These are phyloP conservation scores for Wickerhamiella spandovensis DNA, from an alignment of 805 yeast species.

Conservation along the genomic window DNA sequence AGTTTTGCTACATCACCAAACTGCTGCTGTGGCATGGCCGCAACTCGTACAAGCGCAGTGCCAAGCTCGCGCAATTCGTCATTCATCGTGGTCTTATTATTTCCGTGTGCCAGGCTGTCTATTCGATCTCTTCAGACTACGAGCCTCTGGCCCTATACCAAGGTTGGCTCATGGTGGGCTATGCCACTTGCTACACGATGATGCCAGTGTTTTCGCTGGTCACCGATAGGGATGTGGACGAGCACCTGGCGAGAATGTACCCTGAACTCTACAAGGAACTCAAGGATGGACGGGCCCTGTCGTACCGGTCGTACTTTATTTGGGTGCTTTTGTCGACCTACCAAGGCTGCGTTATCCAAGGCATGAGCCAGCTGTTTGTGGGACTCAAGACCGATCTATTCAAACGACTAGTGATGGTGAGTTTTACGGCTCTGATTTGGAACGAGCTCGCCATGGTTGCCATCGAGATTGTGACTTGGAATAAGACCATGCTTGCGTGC, in stretches of 20 bases:
- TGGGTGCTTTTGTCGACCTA: slow-evolving; percentile 86
- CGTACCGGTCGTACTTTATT: slow-evolving; percentile 75
- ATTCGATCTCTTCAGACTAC: slow-evolving; percentile 69
- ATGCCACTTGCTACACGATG: slow-evolving; percentile 95
- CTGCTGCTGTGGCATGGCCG: slow-evolving; percentile 95
- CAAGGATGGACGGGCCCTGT: slow-evolving; percentile 73
- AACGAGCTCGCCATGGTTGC: slow-evolving; percentile 93
- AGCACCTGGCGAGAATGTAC: slow-evolving; percentile 72
- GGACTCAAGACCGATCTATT: slow-evolving; percentile 45
- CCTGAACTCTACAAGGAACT: slow-evolving; percentile 93
- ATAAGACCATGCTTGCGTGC: slow-evolving; percentile 54
- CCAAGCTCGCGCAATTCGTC: slow-evolving; percentile 88
- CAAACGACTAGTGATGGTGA: slow-evolving; percentile 67
- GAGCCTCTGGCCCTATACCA: slow-evolving; percentile 91
- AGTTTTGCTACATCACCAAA: slow-evolving; percentile 78
- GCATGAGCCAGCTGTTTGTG: slow-evolving; percentile 63
- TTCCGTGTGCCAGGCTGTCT: slow-evolving; percentile 90
- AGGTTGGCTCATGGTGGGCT: slow-evolving; percentile 98
- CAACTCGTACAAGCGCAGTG: slow-evolving; percentile 89
- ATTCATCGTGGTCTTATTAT: slow-evolving; percentile 92
- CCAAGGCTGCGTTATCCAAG: slow-evolving; percentile 80
- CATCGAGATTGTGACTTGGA: slow-evolving; percentile 87
- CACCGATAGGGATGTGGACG: slow-evolving; percentile 81
- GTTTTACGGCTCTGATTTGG: slow-evolving; percentile 64
- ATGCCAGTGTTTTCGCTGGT: slow-evolving; percentile 93